Evolutionary conservation across 2,329 filamentous ascomycete species (phyloP).

Genomic region (Arthrobotrys pseudoclavata): DNA sequence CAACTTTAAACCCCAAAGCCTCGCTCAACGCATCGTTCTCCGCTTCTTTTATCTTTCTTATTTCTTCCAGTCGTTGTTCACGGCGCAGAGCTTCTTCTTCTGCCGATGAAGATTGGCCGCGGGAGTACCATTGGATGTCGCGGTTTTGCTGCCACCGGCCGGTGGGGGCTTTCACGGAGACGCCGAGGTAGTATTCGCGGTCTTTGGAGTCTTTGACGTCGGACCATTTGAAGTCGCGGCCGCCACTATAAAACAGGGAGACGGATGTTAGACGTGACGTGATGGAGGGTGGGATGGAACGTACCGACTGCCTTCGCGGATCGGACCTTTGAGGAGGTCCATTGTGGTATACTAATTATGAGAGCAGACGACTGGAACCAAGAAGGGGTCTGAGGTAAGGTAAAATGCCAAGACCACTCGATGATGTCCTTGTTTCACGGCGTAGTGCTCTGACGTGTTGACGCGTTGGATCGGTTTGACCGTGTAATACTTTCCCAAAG

Average conservation of each 20-base stretch:
- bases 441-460: neutral
- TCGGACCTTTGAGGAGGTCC: slow-evolving; percentile 59
- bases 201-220: slow-evolving; percentile 88
- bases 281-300: neutral
- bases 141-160: slow-evolving; percentile 90
- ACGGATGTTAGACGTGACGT: neutral
- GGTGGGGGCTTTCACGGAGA: slow-evolving; percentile 91
- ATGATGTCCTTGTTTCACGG: too few relatives aligned
- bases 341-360: slow-evolving; percentile 28
- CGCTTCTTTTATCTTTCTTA: slow-evolving; percentile 71
- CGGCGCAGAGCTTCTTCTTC: slow-evolving; percentile 57
- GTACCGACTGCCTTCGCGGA: slow-evolving; percentile 59
- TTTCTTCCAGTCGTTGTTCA: slow-evolving; percentile 60
- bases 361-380: neutral
- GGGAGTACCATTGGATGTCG: slow-evolving; percentile 77
- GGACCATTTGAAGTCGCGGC: slow-evolving; percentile 94
- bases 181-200: slow-evolving; percentile 90
- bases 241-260: too few relatives aligned
- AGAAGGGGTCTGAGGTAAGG: neutral
- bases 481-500: neutral
- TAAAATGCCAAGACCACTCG: neutral
- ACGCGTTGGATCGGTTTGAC: slow-evolving; percentile 10
- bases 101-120: slow-evolving; percentile 64
- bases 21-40: slow-evolving; percentile 91
- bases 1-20: slow-evolving; percentile 83